These are phyloP conservation scores for Fraxinus dipetala DNA, from an alignment of 305 asterid genomes.

Conservation along the genomic window DNA sequence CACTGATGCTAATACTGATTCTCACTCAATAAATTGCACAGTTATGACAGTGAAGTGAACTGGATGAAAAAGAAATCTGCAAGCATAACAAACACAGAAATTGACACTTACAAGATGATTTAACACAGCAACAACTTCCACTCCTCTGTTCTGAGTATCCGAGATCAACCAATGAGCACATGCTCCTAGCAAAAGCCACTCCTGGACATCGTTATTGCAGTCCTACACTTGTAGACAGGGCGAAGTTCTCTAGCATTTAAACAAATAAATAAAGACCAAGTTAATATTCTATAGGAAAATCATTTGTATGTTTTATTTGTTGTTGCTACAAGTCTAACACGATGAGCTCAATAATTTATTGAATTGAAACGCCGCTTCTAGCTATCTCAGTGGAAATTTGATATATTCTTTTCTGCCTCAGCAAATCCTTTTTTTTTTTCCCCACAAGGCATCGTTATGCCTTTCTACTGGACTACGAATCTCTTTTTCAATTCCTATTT, in stretches of 20 bases:
- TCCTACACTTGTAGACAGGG: background rate
- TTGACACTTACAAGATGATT: slow-evolving; percentile 33
- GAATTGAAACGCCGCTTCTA: background rate
- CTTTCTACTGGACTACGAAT: background rate
- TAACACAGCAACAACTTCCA: slow-evolving; percentile 48
- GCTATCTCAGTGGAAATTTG: background rate
- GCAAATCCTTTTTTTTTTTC: background rate
- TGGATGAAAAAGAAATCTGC: background rate
- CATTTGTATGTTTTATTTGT: background rate
- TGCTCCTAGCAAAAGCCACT: no score
- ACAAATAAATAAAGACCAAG: background rate
- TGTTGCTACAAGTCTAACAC: background rate
- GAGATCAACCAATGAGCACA: no score
- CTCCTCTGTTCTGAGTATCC: no score
- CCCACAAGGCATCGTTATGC: background rate
- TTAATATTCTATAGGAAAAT: background rate
- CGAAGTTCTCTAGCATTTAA: background rate
- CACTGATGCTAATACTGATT: no score
- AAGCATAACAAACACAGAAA: background rate
- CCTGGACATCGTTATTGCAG: no score
- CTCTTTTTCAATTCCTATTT: background rate
- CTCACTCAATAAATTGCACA: background rate
- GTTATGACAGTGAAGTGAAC: background rate
- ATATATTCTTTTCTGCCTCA: background rate
- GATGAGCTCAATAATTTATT: no score